These are phyloP conservation scores for Phaeomoniella chlamydospora DNA, from an alignment of 2,329 filamentous ascomycete genomes.

Conservation along the genomic window DNA sequence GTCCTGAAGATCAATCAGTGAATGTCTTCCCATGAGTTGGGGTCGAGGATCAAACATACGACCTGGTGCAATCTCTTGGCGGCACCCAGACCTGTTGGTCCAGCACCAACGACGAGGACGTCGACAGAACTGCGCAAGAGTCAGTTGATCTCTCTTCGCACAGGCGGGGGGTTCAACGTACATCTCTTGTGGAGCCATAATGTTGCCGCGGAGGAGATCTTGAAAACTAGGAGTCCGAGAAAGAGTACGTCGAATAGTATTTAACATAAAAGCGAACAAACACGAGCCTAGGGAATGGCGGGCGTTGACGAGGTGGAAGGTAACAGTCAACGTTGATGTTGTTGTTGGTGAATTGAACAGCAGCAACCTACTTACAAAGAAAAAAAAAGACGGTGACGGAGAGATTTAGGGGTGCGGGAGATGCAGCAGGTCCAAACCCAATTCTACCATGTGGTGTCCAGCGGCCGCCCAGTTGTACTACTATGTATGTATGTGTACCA, in stretches of 20 bases:
- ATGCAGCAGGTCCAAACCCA: too few species aligned
- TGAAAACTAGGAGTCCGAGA: not conserved
- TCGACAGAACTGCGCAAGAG: constrained; percentile 60
- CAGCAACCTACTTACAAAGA: too few species aligned
- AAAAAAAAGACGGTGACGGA: not conserved
- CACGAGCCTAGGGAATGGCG: too few species aligned
- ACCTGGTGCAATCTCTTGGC: constrained; percentile 96
- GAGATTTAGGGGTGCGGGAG: not conserved
- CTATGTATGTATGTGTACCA: too few species aligned
- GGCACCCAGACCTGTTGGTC: constrained; percentile 91
- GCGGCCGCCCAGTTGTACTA: too few species aligned
- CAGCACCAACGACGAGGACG: constrained; percentile 94
- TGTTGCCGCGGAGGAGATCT: not conserved
- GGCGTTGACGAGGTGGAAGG: too few species aligned
- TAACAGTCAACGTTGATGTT: too few species aligned
- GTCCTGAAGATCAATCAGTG: constrained; percentile 39
- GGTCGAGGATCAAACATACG: constrained; percentile 38
- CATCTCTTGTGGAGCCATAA: constrained; percentile 3
- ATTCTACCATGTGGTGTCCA: too few species aligned
- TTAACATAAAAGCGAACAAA: not conserved
- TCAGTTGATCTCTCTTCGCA: constrained; percentile 3
- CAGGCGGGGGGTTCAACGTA: not conserved
- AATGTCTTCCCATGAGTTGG: not conserved
- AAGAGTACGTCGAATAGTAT: not conserved
- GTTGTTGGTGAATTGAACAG: too few species aligned